Evolutionary conservation across 2,329 filamentous ascomycete species (phyloP).

Genomic region (Paramyrothecium roridum): DNA sequence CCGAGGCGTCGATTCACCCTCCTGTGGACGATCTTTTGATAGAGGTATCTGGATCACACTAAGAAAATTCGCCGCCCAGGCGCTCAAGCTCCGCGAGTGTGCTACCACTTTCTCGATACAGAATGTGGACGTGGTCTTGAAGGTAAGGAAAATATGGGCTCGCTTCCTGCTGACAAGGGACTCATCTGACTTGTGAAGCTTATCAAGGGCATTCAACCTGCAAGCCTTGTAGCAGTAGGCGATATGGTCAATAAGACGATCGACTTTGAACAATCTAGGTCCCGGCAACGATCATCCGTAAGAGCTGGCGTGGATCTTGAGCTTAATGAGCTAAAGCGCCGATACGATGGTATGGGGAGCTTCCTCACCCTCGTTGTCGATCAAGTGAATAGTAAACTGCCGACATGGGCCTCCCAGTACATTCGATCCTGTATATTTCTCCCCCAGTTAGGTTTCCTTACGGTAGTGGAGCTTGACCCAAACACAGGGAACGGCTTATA

Average conservation of each 20-base stretch:
- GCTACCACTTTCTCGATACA: constrained; percentile 30
- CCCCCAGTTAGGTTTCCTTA: constrained; percentile 87
- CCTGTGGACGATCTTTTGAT: constrained; percentile 49
- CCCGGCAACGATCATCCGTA: constrained; percentile 70
- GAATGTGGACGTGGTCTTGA: constrained; percentile 13
- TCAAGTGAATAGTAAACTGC: constrained; percentile 60
- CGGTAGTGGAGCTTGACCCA: constrained; percentile 58
- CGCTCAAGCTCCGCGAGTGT: constrained; percentile 65
- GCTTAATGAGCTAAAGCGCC: constrained; percentile 74
- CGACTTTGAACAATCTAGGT: constrained; percentile 75
- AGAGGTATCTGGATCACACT: constrained; percentile 73
- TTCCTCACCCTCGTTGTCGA: constrained; percentile 67
- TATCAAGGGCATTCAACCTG: constrained; percentile 55
- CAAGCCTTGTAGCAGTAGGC: constrained; percentile 62
- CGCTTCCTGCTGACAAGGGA: background rate
- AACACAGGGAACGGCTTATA: constrained; percentile 58
- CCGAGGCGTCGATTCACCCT: constrained; percentile 67
- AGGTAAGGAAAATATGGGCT: constrained; percentile 31
- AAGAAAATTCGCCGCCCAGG: constrained; percentile 65
- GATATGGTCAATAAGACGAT: constrained; percentile 69
- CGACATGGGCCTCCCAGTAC: constrained; percentile 51
- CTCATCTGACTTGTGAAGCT: constrained; percentile 36
- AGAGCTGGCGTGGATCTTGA: constrained; percentile 66
- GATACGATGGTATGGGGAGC: constrained; percentile 73
- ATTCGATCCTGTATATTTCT: constrained; percentile 81